A percentile compares a stretch with the other conserved stretches of the same genome.
phyloP scores from a whole-genome alignment of 352 stramenopile genomes.

The Globisporangium barbulae region DNA sequence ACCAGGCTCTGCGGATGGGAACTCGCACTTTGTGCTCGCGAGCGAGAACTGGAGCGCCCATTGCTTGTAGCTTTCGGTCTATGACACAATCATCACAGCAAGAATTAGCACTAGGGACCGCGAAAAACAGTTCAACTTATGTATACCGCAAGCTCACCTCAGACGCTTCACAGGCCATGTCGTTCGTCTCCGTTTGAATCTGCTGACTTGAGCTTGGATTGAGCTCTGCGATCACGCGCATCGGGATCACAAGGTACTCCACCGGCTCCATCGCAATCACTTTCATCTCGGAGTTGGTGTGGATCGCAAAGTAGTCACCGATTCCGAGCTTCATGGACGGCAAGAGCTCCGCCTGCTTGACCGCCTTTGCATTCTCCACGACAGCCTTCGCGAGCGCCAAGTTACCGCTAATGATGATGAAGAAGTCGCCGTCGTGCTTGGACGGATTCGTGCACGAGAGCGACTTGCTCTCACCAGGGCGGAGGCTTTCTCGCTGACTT shows the following conservation, averaged over 20 bases:
- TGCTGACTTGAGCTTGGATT: conserved; percentile 23
- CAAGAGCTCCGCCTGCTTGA: conserved; percentile 50
- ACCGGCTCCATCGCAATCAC: conserved; percentile 66
- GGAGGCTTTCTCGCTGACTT: conserved; percentile 38
- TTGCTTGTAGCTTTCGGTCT: conserved; percentile 73
- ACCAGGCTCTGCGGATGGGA: conserved; percentile 29
- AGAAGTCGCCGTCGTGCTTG: conserved; percentile 43
- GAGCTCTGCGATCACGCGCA: conserved; percentile 38
- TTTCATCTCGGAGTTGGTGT: conserved; percentile 41
- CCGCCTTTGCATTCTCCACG: conserved; percentile 35
- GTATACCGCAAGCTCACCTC: conserved; percentile 26
- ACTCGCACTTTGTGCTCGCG: conserved; percentile 34
- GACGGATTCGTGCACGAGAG: conserved; percentile 19
- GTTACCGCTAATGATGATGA: conserved; percentile 59
- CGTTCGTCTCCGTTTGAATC: conserved; percentile 45
- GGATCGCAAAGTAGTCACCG: conserved; percentile 60
- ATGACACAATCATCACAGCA: neutral
- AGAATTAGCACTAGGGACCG: neutral
- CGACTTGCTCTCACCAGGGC: conserved; percentile 45
- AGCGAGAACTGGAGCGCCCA: conserved; percentile 69
- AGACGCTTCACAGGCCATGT: conserved; percentile 27
- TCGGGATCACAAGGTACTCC: conserved; percentile 54
- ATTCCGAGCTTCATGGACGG: conserved; percentile 62
- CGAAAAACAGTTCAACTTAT: neutral
- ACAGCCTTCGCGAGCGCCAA: conserved; percentile 32